Conservation (phyloP, 2,329 filamentous ascomycete species). For the Clonostachys byssicola region DNA sequence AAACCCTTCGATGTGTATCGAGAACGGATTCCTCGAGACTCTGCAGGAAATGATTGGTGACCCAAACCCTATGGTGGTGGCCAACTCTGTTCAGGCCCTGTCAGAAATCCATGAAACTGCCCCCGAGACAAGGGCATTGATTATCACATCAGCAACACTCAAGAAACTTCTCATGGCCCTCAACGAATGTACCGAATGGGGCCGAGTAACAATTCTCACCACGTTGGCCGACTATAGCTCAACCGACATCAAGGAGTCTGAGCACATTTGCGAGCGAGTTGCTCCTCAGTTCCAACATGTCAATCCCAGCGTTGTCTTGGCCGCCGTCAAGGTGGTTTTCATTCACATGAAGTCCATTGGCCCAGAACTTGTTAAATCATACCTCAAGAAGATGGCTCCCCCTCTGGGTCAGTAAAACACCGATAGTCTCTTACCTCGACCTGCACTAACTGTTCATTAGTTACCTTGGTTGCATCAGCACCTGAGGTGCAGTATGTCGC, state of each 20-base stretch:
- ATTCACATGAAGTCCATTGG: constrained; percentile 88
- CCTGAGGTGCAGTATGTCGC: constrained; percentile 98
- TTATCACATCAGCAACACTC: constrained; percentile 75
- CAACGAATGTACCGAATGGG: constrained; percentile 99
- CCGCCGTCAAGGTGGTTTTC: constrained; percentile 97
- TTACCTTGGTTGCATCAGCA: constrained; percentile 90
- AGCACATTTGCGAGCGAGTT: constrained; percentile 96
- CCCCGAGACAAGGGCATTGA: constrained; percentile 82
- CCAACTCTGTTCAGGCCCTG: constrained; percentile 91
- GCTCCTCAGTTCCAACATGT: constrained; percentile 97
- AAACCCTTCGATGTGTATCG: constrained; percentile 86
- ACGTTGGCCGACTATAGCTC: constrained; percentile 87
- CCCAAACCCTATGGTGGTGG: constrained; percentile 98
- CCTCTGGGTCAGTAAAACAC: constrained; percentile 65
- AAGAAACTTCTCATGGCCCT: constrained; percentile 96
- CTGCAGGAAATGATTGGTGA: constrained; percentile 96
- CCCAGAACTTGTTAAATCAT: constrained; percentile 74
- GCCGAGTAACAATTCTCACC: constrained; percentile 85
- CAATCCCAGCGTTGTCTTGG: constrained; percentile 92
- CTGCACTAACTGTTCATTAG: constrained; percentile 34
- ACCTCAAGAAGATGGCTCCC: constrained; percentile 98
- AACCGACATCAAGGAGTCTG: constrained; percentile 87
- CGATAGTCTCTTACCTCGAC: too few relatives aligned
- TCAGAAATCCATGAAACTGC: constrained; percentile 88
- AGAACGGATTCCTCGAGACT: constrained; percentile 92